phyloP scores from a whole-genome alignment of 108 stramenopile genomes.

The Fistulifera pelliculosa region DNA sequence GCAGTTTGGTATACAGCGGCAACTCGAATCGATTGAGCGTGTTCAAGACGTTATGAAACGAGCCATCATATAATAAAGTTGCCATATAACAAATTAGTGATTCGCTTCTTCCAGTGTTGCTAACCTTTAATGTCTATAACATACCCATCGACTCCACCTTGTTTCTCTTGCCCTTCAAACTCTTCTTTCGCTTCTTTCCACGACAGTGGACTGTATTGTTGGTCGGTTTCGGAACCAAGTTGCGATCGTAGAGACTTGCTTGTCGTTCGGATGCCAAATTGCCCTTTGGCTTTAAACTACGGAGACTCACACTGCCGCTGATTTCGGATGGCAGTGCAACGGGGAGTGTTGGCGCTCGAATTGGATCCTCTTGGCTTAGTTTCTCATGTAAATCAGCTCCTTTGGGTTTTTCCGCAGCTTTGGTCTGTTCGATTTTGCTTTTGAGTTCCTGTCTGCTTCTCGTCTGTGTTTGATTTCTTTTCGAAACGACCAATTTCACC shows the following conservation, averaged over 20 bases:
- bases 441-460: conserved; percentile 17
- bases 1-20: too few relatives aligned
- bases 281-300: conserved; percentile 75
- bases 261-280: conserved; percentile 66
- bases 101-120: too few relatives aligned
- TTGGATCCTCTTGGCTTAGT: conserved; percentile 53
- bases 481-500: conserved; percentile 29
- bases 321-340: conserved; percentile 70
- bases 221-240: conserved; percentile 44
- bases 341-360: conserved; percentile 61
- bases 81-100: too few relatives aligned
- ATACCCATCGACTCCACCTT: background rate
- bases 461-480: conserved; percentile 28
- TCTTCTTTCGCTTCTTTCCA: conserved; percentile 1
- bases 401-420: conserved; percentile 25
- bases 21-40: too few relatives aligned
- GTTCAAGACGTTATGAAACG: too few relatives aligned
- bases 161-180: background rate
- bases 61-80: too few relatives aligned
- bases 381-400: conserved; percentile 37
- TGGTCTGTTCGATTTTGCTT: conserved; percentile 14
- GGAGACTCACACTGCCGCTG: conserved; percentile 32
- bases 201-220: background rate
- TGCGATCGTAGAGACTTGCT: conserved; percentile 63
- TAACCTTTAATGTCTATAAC: too few relatives aligned